These are phyloP conservation scores for Cadophora gregata DNA, from an alignment of 2,329 filamentous ascomycete genomes.

Conservation along the genomic window DNA sequence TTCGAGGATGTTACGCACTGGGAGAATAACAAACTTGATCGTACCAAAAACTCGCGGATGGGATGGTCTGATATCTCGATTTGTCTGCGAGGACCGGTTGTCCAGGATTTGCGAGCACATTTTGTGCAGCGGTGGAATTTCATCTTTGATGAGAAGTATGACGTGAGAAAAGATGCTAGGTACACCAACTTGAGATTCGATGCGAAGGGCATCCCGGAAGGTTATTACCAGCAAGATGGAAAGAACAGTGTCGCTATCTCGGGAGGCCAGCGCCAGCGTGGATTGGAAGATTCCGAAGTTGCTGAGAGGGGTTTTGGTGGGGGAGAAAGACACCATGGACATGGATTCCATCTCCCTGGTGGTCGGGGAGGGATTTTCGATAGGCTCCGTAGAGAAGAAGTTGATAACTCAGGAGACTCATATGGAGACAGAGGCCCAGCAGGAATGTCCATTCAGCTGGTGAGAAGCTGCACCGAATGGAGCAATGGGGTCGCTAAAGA, in stretches of 20 bases:
- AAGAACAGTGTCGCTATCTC: constrained; percentile 24
- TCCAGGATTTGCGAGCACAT: constrained; percentile 76
- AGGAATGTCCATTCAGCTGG: constrained; percentile 45
- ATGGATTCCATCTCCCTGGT: constrained; percentile 27
- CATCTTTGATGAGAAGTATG: constrained; percentile 84
- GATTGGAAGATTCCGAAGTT: constrained; percentile 23
- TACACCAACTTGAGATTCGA: constrained; percentile 46
- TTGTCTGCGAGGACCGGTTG: constrained; percentile 75
- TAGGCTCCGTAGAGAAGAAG: constrained; percentile 16
- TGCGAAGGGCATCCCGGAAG: constrained; percentile 32
- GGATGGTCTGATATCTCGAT: constrained; percentile 90
- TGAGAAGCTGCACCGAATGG: constrained; percentile 59
- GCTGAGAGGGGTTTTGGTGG: neutral
- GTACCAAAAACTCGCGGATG: constrained; percentile 82
- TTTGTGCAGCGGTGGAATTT: constrained; percentile 93
- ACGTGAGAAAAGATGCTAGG: constrained; percentile 53
- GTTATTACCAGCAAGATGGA: constrained; percentile 39
- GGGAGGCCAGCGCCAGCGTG: constrained; percentile 4
- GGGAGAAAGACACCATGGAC: constrained; percentile 12
- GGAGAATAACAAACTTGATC: constrained; percentile 86
- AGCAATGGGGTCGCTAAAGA: constrained; percentile 64
- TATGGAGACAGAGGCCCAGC: constrained; percentile 5
- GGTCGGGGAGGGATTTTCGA: constrained; percentile 28
- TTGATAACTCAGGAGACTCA: neutral
- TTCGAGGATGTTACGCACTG: constrained; percentile 78